phyloP scores from a whole-genome alignment of 805 yeast species.

The Tetrapisispora namnaoensis region DNA sequence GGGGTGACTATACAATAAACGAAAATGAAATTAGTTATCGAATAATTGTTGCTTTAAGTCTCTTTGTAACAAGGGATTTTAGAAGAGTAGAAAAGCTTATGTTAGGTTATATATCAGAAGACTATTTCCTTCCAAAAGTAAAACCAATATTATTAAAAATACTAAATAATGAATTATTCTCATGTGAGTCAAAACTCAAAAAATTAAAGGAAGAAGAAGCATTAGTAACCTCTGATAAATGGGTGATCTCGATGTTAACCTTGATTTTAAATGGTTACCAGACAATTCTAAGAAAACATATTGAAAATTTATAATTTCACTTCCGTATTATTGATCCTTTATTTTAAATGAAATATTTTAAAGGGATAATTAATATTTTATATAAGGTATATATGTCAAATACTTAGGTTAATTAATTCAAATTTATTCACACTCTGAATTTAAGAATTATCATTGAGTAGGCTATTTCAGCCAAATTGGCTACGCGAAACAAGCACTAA shows the following conservation, averaged over 20 bases:
- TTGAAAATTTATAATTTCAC: not conserved
- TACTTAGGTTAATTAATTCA: too few species aligned
- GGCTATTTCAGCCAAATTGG: too few species aligned
- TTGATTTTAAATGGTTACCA: slow-evolving; percentile 15
- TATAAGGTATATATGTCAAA: too few species aligned
- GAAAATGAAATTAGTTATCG: slow-evolving; percentile 53
- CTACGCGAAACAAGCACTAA: not conserved
- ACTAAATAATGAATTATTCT: not conserved
- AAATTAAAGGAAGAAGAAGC: not conserved
- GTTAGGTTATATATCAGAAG: slow-evolving; percentile 23
- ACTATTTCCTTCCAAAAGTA: slow-evolving; percentile 15
- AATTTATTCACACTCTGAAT: too few species aligned
- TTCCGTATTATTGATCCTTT: not conserved
- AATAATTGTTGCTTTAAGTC: slow-evolving; percentile 65
- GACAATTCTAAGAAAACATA: not conserved
- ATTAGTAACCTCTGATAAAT: not conserved
- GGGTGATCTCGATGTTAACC: slow-evolving; percentile 9
- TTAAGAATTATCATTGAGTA: too few species aligned
- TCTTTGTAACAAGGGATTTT: slow-evolving; percentile 23
- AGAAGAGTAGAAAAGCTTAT: slow-evolving; percentile 20
- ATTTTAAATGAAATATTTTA: not conserved
- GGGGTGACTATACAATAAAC: slow-evolving; percentile 64
- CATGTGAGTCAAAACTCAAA: not conserved
- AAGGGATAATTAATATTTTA: not conserved
- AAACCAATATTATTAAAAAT: not conserved